Evolutionary conservation across 176 grass and related monocot species (phyloP).

Genomic region (Oryza nivara): DNA sequence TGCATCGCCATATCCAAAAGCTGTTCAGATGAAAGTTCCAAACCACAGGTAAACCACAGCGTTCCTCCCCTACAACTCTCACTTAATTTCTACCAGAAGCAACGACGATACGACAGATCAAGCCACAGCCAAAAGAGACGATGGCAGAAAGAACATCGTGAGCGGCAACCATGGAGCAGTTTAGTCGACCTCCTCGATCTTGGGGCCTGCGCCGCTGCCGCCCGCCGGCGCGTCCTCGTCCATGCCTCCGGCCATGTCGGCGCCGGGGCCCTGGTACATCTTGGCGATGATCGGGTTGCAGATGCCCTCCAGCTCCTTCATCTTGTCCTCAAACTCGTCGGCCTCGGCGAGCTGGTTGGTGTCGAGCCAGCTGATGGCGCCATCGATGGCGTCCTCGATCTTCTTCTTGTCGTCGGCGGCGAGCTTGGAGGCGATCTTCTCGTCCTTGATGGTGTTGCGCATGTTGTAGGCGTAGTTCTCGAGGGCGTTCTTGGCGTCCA

Average conservation of each 20-base stretch:
- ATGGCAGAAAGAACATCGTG: background rate
- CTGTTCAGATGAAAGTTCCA: background rate
- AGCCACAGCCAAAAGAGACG: too few species aligned
- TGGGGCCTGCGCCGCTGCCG: constrained; percentile 43
- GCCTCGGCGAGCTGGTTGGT: constrained; percentile 55
- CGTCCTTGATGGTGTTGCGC: constrained; percentile 70
- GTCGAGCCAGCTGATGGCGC: constrained; percentile 56
- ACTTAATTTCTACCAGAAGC: background rate
- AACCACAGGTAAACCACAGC: background rate
- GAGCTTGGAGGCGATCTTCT: constrained; percentile 67
- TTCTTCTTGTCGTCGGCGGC: constrained; percentile 50
- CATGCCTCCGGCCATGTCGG: constrained; percentile 43
- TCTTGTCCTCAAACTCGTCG: constrained; percentile 63
- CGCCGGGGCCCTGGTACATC: constrained; percentile 58
- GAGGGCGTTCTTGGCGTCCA: constrained; percentile 65
- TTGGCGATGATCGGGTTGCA: constrained; percentile 68
- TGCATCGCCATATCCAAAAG: background rate
- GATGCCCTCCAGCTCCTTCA: constrained; percentile 66
- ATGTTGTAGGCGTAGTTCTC: constrained; percentile 88
- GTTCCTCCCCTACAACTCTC: too few species aligned
- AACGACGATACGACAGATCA: background rate
- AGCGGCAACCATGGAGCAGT: background rate
- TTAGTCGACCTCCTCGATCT: constrained; percentile 68
- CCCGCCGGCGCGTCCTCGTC: constrained; percentile 48
- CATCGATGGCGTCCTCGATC: constrained; percentile 53